These are phyloP conservation scores for Mariannaea elegans DNA, from an alignment of 2,329 filamentous ascomycete genomes.

Conservation along the genomic window DNA sequence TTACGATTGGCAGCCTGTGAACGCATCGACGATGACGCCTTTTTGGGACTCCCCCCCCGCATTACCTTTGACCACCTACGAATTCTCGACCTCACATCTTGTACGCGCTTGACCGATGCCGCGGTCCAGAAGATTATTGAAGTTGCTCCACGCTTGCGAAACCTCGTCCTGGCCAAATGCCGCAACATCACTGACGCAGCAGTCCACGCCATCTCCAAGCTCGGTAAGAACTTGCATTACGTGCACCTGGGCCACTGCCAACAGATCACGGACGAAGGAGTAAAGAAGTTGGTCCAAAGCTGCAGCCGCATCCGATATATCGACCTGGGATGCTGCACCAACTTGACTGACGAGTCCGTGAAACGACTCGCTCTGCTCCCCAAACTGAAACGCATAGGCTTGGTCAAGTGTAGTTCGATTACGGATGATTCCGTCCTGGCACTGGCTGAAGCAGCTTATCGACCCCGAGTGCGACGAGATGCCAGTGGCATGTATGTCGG, in stretches of 20 bases:
- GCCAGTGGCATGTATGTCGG: conserved; percentile 56
- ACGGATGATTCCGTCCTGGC: conserved; percentile 90
- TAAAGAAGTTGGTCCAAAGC: conserved; percentile 81
- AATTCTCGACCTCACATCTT: conserved; percentile 93
- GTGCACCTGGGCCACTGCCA: conserved; percentile 94
- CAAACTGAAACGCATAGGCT: conserved; percentile 91
- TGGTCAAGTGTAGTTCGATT: conserved; percentile 92
- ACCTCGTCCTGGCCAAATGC: conserved; percentile 94
- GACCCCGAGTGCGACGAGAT: conserved; percentile 59
- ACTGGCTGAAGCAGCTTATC: conserved; percentile 75
- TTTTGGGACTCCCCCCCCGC: conserved; percentile 76
- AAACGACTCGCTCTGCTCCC: conserved; percentile 84
- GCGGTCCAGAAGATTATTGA: conserved; percentile 89
- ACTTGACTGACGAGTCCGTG: conserved; percentile 88
- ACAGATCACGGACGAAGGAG: conserved; percentile 88
- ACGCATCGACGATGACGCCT: conserved; percentile 86
- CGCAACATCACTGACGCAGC: conserved; percentile 89
- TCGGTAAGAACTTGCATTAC: conserved; percentile 97
- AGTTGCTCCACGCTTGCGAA: conserved; percentile 86
- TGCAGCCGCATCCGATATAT: conserved; percentile 98
- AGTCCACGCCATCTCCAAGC: conserved; percentile 84
- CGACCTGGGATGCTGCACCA: conserved; percentile 92
- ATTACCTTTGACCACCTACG: conserved; percentile 85
- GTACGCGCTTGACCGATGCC: conserved; percentile 82
- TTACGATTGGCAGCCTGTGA: conserved; percentile 87